phyloP scores from a whole-genome alignment of 208 protist species.

The Leishmania amazonensis region DNA sequence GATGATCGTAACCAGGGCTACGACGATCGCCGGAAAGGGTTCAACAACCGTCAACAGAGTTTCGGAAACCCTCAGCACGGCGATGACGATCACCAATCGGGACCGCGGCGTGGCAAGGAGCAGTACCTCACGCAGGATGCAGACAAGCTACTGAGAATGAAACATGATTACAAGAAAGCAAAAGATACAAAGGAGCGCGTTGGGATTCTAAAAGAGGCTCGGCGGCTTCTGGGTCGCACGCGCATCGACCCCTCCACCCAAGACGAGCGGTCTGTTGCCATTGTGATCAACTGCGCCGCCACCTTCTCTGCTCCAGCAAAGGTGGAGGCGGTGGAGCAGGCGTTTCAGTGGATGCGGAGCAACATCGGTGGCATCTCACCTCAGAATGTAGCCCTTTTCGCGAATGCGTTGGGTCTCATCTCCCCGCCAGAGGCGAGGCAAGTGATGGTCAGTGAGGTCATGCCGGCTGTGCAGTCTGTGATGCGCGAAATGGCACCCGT shows the following conservation, averaged over 20 bases:
- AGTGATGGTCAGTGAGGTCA: slow-evolving; percentile 49
- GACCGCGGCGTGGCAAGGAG: slow-evolving; percentile 4
- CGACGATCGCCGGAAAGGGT: slow-evolving; percentile 3
- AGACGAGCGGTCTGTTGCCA: slow-evolving; percentile 75
- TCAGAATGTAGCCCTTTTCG: slow-evolving; percentile 81
- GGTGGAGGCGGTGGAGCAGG: slow-evolving; percentile 53
- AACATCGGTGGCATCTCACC: slow-evolving; percentile 66
- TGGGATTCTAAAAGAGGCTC: slow-evolving; percentile 52
- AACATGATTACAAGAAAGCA: slow-evolving; percentile 57
- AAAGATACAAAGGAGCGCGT: slow-evolving; percentile 57
- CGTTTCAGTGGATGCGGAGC: slow-evolving; percentile 61
- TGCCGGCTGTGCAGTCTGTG: slow-evolving; percentile 46
- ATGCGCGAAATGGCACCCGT: slow-evolving; percentile 76
- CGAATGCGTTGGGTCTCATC: slow-evolving; percentile 68
- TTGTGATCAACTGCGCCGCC: slow-evolving; percentile 78
- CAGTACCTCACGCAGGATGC: slow-evolving; percentile 56
- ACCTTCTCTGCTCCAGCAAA: slow-evolving; percentile 44
- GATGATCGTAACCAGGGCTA: slow-evolving; percentile 1
- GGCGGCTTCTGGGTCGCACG: slow-evolving; percentile 42
- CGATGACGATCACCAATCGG: slow-evolving; percentile 2
- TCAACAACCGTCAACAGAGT: slow-evolving; percentile 4
- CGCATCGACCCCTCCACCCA: slow-evolving; percentile 84
- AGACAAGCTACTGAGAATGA: slow-evolving; percentile 62
- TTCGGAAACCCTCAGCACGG: slow-evolving; percentile 5
- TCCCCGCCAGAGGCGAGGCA: slow-evolving; percentile 34